A percentile compares a stretch with the other conserved stretches of the same genome.
phyloP scores from a whole-genome alignment of 768 basidiomycete species.

The Lactarius tabidus region DNA sequence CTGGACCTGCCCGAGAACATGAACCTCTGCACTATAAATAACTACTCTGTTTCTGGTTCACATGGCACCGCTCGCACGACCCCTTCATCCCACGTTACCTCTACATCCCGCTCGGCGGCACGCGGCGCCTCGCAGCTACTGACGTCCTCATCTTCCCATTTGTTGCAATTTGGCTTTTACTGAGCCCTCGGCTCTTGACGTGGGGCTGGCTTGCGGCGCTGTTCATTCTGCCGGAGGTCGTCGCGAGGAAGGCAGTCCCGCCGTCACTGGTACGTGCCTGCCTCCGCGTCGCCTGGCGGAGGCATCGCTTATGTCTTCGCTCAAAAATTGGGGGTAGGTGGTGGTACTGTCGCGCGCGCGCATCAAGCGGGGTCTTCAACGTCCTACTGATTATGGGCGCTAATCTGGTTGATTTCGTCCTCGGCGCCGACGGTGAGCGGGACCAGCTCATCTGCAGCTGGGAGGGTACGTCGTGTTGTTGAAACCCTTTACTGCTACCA shows the following conservation, averaged over 20 bases:
- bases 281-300: too few species aligned
- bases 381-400: too few species aligned
- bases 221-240: not conserved
- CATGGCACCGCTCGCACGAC: slow-evolving; percentile 96
- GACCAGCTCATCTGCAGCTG: too few species aligned
- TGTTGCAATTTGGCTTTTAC: not conserved
- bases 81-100: slow-evolving; percentile 92
- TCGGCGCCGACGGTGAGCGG: too few species aligned
- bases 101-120: not conserved
- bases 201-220: accelerated
- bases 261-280: not conserved
- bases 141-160: not conserved
- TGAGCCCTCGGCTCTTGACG: not conserved
- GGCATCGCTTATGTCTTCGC: too few species aligned
- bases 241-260: not conserved
- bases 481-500: too few species aligned
- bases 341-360: too few species aligned
- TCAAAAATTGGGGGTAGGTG: too few species aligned
- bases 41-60: slow-evolving; percentile 88
- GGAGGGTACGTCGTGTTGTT: slow-evolving; percentile 41
- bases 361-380: too few species aligned
- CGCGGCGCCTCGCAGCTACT: too few species aligned
- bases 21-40: slow-evolving; percentile 96
- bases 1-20: slow-evolving; percentile 97
- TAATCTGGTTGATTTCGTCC: too few species aligned